Percentiles rank a stretch among this genome's conserved stretches.
phyloP scores from a whole-genome alignment of 2,329 filamentous ascomycete genomes.

The Rutstroemia sp. region DNA sequence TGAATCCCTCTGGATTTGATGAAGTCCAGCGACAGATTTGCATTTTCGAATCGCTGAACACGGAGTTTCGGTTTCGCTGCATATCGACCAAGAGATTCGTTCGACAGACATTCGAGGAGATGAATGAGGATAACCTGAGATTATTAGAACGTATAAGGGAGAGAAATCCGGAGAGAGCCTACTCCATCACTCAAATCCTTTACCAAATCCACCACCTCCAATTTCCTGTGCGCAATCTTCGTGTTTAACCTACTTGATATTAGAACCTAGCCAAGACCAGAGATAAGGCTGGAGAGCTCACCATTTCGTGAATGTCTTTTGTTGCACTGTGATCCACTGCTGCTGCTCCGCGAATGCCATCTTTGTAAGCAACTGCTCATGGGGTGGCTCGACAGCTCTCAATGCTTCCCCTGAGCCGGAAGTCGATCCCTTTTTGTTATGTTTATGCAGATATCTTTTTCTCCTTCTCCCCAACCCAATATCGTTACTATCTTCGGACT shows the following conservation, averaged over 20 bases:
- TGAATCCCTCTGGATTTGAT: conserved; percentile 87
- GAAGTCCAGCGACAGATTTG: conserved; percentile 89
- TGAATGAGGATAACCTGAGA: conserved; percentile 85
- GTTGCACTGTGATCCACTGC: conserved; percentile 73
- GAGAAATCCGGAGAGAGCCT: conserved; percentile 35
- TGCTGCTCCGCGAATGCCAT: conserved; percentile 61
- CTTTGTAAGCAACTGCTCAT: conserved; percentile 35
- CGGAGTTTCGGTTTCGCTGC: conserved; percentile 92
- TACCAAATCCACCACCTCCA: conserved; percentile 82
- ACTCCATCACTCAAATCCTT: conserved; percentile 89
- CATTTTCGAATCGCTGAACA: conserved; percentile 96
- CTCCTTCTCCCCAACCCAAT: conserved; percentile 5
- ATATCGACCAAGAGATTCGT: conserved; percentile 92
- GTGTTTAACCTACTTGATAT: conserved; percentile 71
- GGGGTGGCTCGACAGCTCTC: conserved; percentile 25
- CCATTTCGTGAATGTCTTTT: conserved; percentile 99
- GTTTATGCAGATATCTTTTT: conserved; percentile 3
- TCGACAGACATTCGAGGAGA: conserved; percentile 90
- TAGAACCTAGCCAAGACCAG: conserved; percentile 7
- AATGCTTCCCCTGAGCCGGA: conserved; percentile 19
- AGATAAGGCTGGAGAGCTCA: conserved; percentile 28
- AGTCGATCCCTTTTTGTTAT: conserved; percentile 7
- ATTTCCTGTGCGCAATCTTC: conserved; percentile 71
- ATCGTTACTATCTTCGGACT: neutral
- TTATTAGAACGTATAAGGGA: conserved; percentile 17